Evolutionary conservation across 2,329 filamentous ascomycete genomes (phyloP).

Genomic region (Penicillium sp.): DNA sequence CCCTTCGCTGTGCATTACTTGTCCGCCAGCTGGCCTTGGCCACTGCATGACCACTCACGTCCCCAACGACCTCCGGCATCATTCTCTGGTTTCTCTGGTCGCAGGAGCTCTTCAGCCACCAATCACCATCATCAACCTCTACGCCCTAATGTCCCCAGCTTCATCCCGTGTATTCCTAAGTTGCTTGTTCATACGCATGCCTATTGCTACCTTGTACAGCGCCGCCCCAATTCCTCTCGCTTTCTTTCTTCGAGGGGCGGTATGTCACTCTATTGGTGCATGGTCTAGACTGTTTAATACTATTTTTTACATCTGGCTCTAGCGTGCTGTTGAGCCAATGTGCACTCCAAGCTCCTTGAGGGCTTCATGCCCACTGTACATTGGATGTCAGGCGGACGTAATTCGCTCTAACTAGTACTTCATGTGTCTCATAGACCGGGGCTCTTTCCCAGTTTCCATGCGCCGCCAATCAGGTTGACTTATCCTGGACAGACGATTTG

Average conservation of each 20-base stretch:
- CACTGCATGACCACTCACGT: slow-evolving; percentile 25
- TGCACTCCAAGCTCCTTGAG: slow-evolving; percentile 4
- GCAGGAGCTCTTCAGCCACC: too few species aligned
- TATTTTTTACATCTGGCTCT: slow-evolving; percentile 13
- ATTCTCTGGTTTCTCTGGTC: slow-evolving; percentile 9
- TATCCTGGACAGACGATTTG: too few species aligned
- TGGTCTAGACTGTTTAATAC: slow-evolving; percentile 28
- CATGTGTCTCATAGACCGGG: too few species aligned
- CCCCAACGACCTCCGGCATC: slow-evolving; percentile 18
- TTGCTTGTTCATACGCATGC: slow-evolving; percentile 23
- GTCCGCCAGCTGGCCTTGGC: slow-evolving; percentile 9
- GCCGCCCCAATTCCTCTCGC: slow-evolving; percentile 7
- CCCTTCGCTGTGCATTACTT: slow-evolving; percentile 1
- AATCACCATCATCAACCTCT: slow-evolving; percentile 13
- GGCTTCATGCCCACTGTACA: neutral
- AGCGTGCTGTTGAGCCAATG: slow-evolving; percentile 5
- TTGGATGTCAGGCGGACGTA: too few species aligned
- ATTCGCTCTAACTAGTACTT: too few species aligned
- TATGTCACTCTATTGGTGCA: slow-evolving; percentile 15
- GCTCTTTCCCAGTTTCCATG: too few species aligned
- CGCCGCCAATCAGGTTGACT: too few species aligned
- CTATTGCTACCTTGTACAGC: slow-evolving; percentile 24
- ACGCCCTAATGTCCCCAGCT: slow-evolving; percentile 21
- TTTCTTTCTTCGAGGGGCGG: slow-evolving; percentile 12
- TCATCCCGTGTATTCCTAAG: slow-evolving; percentile 23